phyloP scores from a whole-genome alignment of 2,329 filamentous ascomycete genomes.

The Arthrocladium fulminans region DNA sequence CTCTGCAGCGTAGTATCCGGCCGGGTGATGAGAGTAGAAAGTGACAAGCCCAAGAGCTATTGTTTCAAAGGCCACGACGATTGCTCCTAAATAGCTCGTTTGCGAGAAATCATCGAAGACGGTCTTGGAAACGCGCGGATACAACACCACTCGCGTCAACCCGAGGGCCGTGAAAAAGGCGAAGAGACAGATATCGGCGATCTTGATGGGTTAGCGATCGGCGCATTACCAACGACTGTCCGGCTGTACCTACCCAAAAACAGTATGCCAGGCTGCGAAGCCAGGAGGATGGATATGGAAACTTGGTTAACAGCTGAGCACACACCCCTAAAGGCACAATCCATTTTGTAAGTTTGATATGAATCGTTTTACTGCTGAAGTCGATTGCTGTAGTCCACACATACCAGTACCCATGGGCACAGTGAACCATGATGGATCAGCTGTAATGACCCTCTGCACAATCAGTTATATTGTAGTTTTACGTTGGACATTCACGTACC shows the following conservation, averaged over 20 bases:
- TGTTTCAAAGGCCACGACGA: conserved; percentile 21
- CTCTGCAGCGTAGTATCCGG: conserved; percentile 18
- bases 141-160: conserved; percentile 13
- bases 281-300: conserved; percentile 21
- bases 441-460: conserved; percentile 17
- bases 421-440: conserved; percentile 23
- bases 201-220: conserved; percentile 10
- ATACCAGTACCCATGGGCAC: conserved; percentile 19
- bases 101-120: conserved; percentile 19
- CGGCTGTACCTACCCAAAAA: conserved; percentile 17
- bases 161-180: conserved; percentile 18
- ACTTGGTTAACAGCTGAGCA: conserved; percentile 17
- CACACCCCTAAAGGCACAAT: too few relatives aligned
- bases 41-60: conserved; percentile 21
- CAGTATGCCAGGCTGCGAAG: conserved; percentile 18
- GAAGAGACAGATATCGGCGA: conserved; percentile 22
- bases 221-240: too few relatives aligned
- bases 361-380: too few relatives aligned
- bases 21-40: conserved; percentile 19
- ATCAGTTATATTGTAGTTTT: too few relatives aligned
- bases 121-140: conserved; percentile 17
- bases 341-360: too few relatives aligned
- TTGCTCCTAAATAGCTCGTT: conserved; percentile 22
- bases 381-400: too few relatives aligned
- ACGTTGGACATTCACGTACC: too few relatives aligned